A percentile compares a stretch with the other conserved stretches of the same genome.
Evolutionary conservation across 1,284 basidiomycete genomes (phyloP).

Genomic region (Cryptococcus hybrid): DNA sequence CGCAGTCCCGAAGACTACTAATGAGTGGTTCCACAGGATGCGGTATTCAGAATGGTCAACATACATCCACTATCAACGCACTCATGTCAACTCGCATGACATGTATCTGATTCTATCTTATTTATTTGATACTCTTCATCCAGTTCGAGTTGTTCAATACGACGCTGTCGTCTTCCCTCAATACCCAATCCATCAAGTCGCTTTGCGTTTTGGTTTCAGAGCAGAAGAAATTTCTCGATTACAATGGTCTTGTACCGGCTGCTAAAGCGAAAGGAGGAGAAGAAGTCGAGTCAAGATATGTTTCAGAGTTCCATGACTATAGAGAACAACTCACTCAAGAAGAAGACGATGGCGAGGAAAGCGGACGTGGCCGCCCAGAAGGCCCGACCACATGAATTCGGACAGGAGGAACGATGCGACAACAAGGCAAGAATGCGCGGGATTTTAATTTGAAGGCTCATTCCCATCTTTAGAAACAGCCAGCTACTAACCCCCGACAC

Average conservation of each 20-base stretch:
- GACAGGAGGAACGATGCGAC: no score
- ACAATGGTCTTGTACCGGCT: constrained; percentile 11
- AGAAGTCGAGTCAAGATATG: constrained; percentile 17
- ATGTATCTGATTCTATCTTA: constrained; percentile 19
- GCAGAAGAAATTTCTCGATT: constrained; percentile 16
- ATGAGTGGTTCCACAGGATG: not conserved
- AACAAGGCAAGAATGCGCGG: no score
- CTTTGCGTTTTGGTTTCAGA: constrained; percentile 18
- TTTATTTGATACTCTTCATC: constrained; percentile 17
- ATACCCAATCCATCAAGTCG: constrained; percentile 13
- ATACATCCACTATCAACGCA: constrained; percentile 20
- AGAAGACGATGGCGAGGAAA: no score
- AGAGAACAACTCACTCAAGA: no score
- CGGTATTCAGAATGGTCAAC: constrained; percentile 23
- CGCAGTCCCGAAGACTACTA: no score
- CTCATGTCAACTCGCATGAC: constrained; percentile 23
- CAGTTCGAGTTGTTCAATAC: constrained; percentile 23
- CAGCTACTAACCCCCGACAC: no score
- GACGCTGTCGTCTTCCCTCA: constrained; percentile 15
- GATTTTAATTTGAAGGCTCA: no score
- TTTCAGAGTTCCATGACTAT: constrained; percentile 20
- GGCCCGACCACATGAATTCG: no score
- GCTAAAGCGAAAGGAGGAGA: constrained; percentile 6
- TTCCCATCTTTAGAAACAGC: no score
- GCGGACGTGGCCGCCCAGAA: no score